Conservation (phyloP, 495 filamentous ascomycete species). For the Xylaria acuta region DNA sequence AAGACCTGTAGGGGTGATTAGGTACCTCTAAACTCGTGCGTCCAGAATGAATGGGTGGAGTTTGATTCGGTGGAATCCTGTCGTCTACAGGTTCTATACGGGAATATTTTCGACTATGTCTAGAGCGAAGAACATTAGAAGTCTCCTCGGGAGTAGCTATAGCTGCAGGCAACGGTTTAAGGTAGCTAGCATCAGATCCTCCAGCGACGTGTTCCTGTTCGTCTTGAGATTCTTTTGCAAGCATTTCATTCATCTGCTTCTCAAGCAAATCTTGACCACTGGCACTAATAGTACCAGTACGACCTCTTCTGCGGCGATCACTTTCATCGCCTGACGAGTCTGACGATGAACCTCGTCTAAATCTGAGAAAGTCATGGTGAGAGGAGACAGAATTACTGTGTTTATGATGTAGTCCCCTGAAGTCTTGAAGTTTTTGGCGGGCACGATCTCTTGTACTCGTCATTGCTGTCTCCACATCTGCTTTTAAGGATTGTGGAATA, state of each 20-base stretch:
- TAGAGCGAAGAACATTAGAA: slow-evolving; percentile 34
- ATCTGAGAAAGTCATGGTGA: slow-evolving; percentile 47
- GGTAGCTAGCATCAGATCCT: slow-evolving; percentile 37
- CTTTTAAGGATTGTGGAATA: slow-evolving; percentile 33
- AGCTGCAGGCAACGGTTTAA: slow-evolving; percentile 39
- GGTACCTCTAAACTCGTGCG: slow-evolving; percentile 53
- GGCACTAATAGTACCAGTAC: slow-evolving; percentile 46
- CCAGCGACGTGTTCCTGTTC: slow-evolving; percentile 39
- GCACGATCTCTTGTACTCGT: slow-evolving; percentile 50
- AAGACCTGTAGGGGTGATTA: slow-evolving; percentile 38
- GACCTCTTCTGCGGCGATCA: slow-evolving; percentile 46
- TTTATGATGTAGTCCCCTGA: slow-evolving; percentile 55
- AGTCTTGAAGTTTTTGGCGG: slow-evolving; percentile 56
- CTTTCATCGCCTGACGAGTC: slow-evolving; percentile 56
- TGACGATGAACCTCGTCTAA: slow-evolving; percentile 49
- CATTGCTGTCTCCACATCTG: slow-evolving; percentile 37
- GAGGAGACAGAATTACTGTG: slow-evolving; percentile 47
- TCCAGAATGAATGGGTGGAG: slow-evolving; percentile 34
- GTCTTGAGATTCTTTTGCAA: slow-evolving; percentile 58
- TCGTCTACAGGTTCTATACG: slow-evolving; percentile 45
- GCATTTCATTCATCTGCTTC: slow-evolving; percentile 71
- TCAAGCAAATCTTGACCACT: slow-evolving; percentile 63
- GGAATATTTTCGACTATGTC: slow-evolving; percentile 39
- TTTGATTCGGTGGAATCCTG: slow-evolving; percentile 30
- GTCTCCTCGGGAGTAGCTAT: slow-evolving; percentile 42